Evolutionary conservation across 441 rosid genomes (phyloP).

Genomic region (Pelargonium cotyledonis): DNA sequence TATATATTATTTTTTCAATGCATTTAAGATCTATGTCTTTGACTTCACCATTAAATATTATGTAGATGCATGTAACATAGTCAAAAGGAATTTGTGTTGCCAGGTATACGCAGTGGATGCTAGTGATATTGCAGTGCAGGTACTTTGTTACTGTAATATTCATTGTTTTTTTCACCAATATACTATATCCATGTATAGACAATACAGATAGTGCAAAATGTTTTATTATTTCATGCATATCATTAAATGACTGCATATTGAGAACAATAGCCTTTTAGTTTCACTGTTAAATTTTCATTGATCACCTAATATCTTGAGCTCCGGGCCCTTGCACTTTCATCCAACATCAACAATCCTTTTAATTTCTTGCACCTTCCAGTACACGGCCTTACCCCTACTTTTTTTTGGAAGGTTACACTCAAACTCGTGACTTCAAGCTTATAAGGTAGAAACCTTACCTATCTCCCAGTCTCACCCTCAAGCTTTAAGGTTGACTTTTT

Average conservation of each 20-base stretch:
- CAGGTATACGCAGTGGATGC: constrained; percentile 99
- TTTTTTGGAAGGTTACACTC: too few species aligned
- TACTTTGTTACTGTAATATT: constrained; percentile 26
- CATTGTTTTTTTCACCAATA: constrained; percentile 3
- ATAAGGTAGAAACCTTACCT: neutral
- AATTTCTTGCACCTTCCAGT: neutral
- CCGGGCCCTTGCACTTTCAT: neutral
- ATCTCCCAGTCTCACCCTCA: neutral
- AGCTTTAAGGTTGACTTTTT: neutral
- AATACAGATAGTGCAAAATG: neutral
- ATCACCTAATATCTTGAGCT: neutral
- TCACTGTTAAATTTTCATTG: neutral
- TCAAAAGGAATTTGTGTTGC: constrained; percentile 14
- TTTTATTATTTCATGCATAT: neutral
- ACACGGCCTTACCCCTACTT: too few species aligned
- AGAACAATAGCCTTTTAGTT: neutral
- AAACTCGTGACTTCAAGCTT: neutral
- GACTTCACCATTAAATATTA: neutral
- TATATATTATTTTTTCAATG: neutral
- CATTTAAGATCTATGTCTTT: neutral
- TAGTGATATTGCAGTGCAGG: constrained; percentile 96
- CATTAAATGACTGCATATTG: neutral
- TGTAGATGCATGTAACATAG: neutral
- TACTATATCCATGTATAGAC: neutral
- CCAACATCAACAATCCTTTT: neutral